Conservation (phyloP, 805 yeast species). For the Candida dajiaensis region DNA sequence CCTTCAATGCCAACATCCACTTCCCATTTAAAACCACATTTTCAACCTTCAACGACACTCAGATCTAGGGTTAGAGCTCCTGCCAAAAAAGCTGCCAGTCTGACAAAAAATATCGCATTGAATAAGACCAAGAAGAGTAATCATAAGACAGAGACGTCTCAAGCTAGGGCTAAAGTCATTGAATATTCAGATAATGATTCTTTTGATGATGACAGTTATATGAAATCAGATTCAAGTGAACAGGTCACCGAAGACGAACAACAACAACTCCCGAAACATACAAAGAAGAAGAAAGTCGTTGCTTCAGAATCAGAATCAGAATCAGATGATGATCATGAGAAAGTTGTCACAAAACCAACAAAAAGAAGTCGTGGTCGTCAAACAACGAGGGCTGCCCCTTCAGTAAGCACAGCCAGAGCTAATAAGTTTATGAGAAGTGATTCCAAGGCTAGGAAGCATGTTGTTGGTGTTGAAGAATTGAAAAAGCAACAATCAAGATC, state of each 20-base stretch:
- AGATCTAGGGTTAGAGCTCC: neutral
- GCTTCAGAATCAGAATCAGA: neutral
- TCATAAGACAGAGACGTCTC: neutral
- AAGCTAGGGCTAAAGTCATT: neutral
- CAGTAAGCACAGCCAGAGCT: neutral
- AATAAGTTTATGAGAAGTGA: constrained; percentile 3
- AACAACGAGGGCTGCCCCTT: neutral
- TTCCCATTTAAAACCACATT: neutral
- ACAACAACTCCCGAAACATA: constrained; percentile 9
- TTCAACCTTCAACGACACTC: neutral
- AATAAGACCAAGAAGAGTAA: neutral
- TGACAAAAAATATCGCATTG: constrained; percentile 7
- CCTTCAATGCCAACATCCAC: constrained; percentile 1
- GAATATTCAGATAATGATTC: constrained; percentile 6
- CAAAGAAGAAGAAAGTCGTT: constrained; percentile 2
- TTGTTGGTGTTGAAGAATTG: constrained; percentile 3
- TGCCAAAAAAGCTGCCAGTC: constrained; percentile 5
- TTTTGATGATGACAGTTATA: neutral
- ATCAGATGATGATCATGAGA: neutral
- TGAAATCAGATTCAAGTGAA: constrained; percentile 2
- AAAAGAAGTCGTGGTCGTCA: neutral
- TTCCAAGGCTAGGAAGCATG: constrained; percentile 3
- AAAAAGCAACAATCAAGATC: constrained; percentile 9
- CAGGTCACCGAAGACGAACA: constrained; percentile 15
- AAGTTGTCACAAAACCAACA: neutral